These are phyloP conservation scores for Bipolaris bicolor DNA, from an alignment of 2,329 filamentous ascomycete genomes.

Conservation along the genomic window DNA sequence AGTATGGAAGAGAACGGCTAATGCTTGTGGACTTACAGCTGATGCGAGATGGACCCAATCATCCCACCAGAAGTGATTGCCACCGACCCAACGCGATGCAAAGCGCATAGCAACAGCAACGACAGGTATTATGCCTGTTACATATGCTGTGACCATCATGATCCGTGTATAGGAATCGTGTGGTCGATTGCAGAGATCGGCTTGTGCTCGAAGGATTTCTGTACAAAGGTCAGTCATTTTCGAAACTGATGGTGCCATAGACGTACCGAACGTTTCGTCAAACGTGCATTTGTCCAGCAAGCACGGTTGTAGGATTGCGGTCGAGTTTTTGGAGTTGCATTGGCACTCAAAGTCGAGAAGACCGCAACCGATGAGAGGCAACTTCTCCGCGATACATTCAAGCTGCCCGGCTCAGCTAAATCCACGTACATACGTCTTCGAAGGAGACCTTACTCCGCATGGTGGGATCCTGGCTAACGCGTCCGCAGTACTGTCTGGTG, in stretches of 20 bases:
- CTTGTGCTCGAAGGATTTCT: slow-evolving; percentile 6
- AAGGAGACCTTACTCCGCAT: background rate
- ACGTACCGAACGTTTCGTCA: slow-evolving; percentile 5
- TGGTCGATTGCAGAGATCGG: slow-evolving; percentile 6
- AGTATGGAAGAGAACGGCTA: background rate
- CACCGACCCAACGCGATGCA: slow-evolving; percentile 5
- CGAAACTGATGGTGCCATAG: background rate
- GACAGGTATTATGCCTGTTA: slow-evolving; percentile 7
- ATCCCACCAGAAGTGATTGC: slow-evolving; percentile 6
- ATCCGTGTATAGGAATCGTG: background rate
- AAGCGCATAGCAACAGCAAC: slow-evolving; percentile 9
- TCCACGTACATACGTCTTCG: background rate
- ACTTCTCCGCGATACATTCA: slow-evolving; percentile 4
- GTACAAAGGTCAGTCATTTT: background rate
- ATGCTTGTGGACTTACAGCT: slow-evolving; percentile 1
- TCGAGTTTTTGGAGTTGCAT: slow-evolving; percentile 13
- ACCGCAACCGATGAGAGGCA: slow-evolving; percentile 6
- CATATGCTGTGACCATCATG: slow-evolving; percentile 5
- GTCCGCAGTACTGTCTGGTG: background rate
- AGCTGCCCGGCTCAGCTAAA: slow-evolving; percentile 1
- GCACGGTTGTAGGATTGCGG: slow-evolving; percentile 10
- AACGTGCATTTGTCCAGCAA: slow-evolving; percentile 4
- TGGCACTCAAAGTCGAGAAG: slow-evolving; percentile 9
- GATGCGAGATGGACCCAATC: slow-evolving; percentile 10
- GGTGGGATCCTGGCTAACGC: background rate